Percentiles rank a stretch among this genome's conserved stretches.
Conservation (phyloP, 2,329 filamentous ascomycete genomes). For the Cercospora sp. region DNA sequence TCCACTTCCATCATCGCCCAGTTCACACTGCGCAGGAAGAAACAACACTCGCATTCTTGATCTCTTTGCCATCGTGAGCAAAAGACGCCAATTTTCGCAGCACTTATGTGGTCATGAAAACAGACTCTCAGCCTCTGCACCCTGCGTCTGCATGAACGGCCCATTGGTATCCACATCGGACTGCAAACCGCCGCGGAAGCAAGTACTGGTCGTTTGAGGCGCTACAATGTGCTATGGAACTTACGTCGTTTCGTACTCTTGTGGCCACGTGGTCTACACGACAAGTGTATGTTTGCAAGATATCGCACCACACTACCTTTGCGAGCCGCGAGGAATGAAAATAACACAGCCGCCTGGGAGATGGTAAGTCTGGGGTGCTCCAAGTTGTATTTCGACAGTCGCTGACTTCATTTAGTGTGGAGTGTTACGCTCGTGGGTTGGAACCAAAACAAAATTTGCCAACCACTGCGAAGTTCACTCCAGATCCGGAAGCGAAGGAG, state of each 20-base stretch:
- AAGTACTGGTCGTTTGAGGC: not conserved
- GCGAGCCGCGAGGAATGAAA: constrained; percentile 29
- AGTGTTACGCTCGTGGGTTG: constrained; percentile 28
- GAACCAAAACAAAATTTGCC: constrained; percentile 22
- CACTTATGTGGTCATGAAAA: not conserved
- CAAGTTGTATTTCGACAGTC: too few relatives aligned
- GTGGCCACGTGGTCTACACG: constrained; percentile 26
- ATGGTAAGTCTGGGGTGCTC: not conserved
- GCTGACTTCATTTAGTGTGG: constrained; percentile 11
- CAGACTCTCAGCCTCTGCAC: not conserved
- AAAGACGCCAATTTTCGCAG: not conserved
- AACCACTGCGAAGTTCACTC: constrained; percentile 28
- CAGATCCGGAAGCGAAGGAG: constrained; percentile 19
- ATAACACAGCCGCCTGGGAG: constrained; percentile 29
- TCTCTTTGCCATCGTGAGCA: not conserved
- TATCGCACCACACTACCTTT: constrained; percentile 28
- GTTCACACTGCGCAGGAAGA: not conserved
- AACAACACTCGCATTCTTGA: not conserved
- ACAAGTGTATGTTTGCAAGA: constrained; percentile 27
- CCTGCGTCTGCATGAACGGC: constrained; percentile 7
- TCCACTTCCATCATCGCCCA: constrained; percentile 16
- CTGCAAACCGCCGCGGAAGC: constrained; percentile 5
- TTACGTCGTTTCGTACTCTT: constrained; percentile 27
- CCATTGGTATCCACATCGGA: constrained; percentile 1
- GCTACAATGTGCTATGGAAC: constrained; percentile 29